Base-by-base conservation (phyloP, 148 eudicot species). In the Chenopodium berlandieri region DNA sequence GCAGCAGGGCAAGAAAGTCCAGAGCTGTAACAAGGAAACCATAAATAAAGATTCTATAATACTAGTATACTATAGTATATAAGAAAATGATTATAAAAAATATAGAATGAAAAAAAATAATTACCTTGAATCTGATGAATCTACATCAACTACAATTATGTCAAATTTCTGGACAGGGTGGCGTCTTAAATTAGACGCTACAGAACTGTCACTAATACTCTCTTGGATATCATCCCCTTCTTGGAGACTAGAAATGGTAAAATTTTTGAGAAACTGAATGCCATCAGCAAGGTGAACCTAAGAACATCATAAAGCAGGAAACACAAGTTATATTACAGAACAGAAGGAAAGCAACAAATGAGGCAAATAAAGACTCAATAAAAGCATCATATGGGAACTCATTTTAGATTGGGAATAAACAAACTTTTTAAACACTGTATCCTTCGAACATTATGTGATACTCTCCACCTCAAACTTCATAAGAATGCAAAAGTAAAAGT, bases 1-100 rank as follows among this genome's bases (percentile, higher is more conserved):
- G 87, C 81, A 72, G 95, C 98, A 71, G 99, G 99, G 86, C 99
- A 96, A 71, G 95, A 91, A 70, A 96, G 87, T 77, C 98, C 99
- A 78, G 98, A 92, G 87, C 99, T 96, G 90, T 89, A 80, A 31
- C 81, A 83, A 75, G 37, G 3, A 74, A 79, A 74, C 40, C 68
- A 75, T 14, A 40, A 6, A 70, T 54, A 3, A 9, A 67, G 82
- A 34, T 75, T 48, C 54, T 30, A 16, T 71, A 58, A 56, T 60
- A 20, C 6, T 4, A 58, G 22, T 27, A 76, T 67, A 32, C 44
- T 40, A 40, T 7, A 34, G 44, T 40, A 54, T 48, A 52, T 68
- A 79, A 66, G 31, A 74, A 17, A 62, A 37, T 37, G 13, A 1
- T 5, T 58, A 40, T 76, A 23, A 31, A 17, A 44, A 44, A 56